Evolutionary conservation across 2,329 filamentous ascomycete genomes (phyloP).

Genomic region (Botrytis sinoallii): DNA sequence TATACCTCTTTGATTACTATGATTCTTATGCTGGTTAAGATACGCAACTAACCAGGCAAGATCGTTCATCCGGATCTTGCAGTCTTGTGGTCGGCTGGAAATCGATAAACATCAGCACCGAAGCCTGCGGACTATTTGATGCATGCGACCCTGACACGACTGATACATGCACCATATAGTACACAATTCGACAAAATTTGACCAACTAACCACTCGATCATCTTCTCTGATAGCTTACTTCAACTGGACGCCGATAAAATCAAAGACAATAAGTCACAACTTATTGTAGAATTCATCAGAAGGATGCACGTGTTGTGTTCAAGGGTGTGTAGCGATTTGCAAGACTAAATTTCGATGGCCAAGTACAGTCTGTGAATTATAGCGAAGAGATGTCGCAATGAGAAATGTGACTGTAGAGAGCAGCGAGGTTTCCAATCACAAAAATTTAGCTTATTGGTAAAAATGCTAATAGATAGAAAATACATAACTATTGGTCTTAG

Average conservation of each 20-base stretch:
- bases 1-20: no score
- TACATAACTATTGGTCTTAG: background rate
- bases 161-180: background rate
- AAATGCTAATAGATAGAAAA: fast-evolving
- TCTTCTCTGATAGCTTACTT: background rate
- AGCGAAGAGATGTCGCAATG: background rate
- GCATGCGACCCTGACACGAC: background rate
- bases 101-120: fast-evolving
- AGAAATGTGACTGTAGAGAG: background rate
- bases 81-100: background rate
- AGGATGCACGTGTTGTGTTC: background rate
- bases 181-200: background rate
- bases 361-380: fast-evolving
- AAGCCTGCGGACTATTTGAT: no score
- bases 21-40: no score
- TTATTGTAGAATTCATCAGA: no score
- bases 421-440: background rate
- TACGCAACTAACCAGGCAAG: no score
- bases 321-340: background rate
- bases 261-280: no score
- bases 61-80: no score
- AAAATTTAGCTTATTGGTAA: no score
- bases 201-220: fast-evolving
- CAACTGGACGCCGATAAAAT: background rate
- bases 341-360: no score